Percentiles rank a stretch among this genome's conserved stretches.
Evolutionary conservation across 805 yeast species (phyloP).

Genomic region (Brettanomyces nanus): DNA sequence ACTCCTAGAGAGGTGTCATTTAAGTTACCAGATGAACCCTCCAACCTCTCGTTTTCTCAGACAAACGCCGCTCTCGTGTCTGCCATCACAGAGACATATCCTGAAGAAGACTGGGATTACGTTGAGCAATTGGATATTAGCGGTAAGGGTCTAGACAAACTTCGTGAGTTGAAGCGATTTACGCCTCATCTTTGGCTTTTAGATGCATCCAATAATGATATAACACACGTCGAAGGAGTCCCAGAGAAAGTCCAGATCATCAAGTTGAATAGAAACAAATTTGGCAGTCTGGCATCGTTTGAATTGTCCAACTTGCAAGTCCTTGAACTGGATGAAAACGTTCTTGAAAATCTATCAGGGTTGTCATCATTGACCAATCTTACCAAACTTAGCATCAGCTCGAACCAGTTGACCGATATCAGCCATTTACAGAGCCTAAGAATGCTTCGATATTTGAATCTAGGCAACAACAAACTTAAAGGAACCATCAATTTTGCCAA

Average conservation of each 20-base stretch:
- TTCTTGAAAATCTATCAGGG: slow-evolving; percentile 28
- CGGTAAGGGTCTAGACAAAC: slow-evolving; percentile 28
- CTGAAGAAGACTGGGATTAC: slow-evolving; percentile 35
- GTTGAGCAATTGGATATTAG: slow-evolving; percentile 31
- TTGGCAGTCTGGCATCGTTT: slow-evolving; percentile 32
- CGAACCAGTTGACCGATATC: slow-evolving; percentile 29
- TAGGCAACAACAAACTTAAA: slow-evolving; percentile 32
- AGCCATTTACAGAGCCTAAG: slow-evolving; percentile 30
- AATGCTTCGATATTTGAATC: slow-evolving; percentile 33
- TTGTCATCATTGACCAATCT: slow-evolving; percentile 34
- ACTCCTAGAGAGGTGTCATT: slow-evolving; percentile 15
- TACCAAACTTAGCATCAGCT: slow-evolving; percentile 29
- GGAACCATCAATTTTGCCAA: slow-evolving; percentile 32
- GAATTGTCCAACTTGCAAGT: slow-evolving; percentile 33
- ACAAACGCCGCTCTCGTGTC: slow-evolving; percentile 36
- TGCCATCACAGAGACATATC: slow-evolving; percentile 35
- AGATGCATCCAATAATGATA: slow-evolving; percentile 34
- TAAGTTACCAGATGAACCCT: slow-evolving; percentile 8
- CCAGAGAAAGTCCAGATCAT: slow-evolving; percentile 32
- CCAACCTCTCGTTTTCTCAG: slow-evolving; percentile 40
- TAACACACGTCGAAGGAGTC: slow-evolving; percentile 38
- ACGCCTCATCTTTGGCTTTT: slow-evolving; percentile 35
- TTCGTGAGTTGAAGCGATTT: slow-evolving; percentile 35
- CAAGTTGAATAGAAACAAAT: slow-evolving; percentile 29
- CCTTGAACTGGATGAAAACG: slow-evolving; percentile 33